Conservation (phyloP, 2,329 filamentous ascomycete genomes). For the Chalaropsis ovoidea region DNA sequence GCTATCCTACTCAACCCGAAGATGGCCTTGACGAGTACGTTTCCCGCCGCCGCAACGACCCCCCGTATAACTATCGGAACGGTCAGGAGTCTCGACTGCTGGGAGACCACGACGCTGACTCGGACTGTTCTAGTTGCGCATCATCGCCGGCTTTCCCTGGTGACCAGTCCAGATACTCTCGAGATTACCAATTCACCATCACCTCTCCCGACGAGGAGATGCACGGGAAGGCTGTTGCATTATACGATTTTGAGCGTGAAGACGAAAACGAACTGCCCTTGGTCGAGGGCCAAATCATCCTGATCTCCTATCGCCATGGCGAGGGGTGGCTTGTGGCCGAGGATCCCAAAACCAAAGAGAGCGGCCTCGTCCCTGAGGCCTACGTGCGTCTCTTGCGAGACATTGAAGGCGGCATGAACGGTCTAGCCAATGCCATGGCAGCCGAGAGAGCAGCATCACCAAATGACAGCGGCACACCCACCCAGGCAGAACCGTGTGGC, state of each 20-base stretch:
- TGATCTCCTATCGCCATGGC: slow-evolving; percentile 90
- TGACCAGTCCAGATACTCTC: slow-evolving; percentile 72
- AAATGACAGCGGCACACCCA: slow-evolving; percentile 50
- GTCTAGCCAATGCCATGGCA: slow-evolving; percentile 42
- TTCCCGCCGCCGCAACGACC: background rate
- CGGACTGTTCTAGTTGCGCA: slow-evolving; percentile 48
- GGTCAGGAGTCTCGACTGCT: slow-evolving; percentile 17
- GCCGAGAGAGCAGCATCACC: slow-evolving; percentile 35
- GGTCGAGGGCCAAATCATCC: slow-evolving; percentile 88
- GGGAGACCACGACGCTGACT: slow-evolving; percentile 34
- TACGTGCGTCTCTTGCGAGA: slow-evolving; percentile 88
- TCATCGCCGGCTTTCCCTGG: slow-evolving; percentile 51
- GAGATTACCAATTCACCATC: slow-evolving; percentile 90
- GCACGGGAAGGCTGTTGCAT: slow-evolving; percentile 87
- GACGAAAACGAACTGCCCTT: slow-evolving; percentile 94
- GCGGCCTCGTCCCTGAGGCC: slow-evolving; percentile 88
- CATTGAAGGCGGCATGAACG: slow-evolving; percentile 80
- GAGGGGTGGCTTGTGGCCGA: slow-evolving; percentile 97
- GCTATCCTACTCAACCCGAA: slow-evolving; percentile 59
- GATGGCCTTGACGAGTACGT: slow-evolving; percentile 42
- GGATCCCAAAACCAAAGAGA: slow-evolving; percentile 88
- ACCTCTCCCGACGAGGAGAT: slow-evolving; percentile 94
- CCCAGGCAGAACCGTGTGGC: slow-evolving; percentile 41
- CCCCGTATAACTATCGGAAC: slow-evolving; percentile 2
- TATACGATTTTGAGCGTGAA: slow-evolving; percentile 90